Evolutionary conservation across 2,329 filamentous ascomycete species (phyloP).

Genomic region (Hypoxylon sp.): DNA sequence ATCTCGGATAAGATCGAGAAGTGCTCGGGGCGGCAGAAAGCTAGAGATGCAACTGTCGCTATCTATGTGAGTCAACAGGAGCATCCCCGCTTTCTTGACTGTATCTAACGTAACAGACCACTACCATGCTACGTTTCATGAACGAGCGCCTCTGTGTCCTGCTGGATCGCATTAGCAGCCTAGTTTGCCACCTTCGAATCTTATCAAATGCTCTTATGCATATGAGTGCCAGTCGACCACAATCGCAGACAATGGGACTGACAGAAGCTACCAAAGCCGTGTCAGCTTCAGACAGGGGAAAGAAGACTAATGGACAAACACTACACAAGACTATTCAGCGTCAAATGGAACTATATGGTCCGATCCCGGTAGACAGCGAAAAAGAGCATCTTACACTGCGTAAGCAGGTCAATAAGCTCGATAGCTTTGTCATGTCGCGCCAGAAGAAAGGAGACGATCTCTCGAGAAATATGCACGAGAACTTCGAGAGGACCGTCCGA

Average conservation of each 20-base stretch:
- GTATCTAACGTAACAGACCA: conserved; percentile 34
- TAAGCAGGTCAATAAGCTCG: conserved; percentile 33
- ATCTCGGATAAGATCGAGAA: conserved; percentile 29
- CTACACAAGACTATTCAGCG: conserved; percentile 30
- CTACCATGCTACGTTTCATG: conserved; percentile 38
- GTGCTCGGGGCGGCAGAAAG: conserved; percentile 7
- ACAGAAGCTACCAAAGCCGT: not conserved
- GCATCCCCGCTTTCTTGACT: not conserved
- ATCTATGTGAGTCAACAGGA: conserved; percentile 31
- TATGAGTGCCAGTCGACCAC: conserved; percentile 1
- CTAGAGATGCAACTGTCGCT: conserved; percentile 29
- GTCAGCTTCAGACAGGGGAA: not conserved
- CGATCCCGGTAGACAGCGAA: conserved; percentile 29
- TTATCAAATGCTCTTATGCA: conserved; percentile 32
- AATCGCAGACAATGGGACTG: not conserved
- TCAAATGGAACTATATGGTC: conserved; percentile 40
- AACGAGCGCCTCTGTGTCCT: conserved; percentile 39
- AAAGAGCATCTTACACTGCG: conserved; percentile 16
- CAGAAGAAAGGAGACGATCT: conserved; percentile 39
- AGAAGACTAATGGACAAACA: conserved; percentile 2
- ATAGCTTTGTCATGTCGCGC: conserved; percentile 39
- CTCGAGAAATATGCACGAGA: conserved; percentile 38
- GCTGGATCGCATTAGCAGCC: conserved; percentile 28
- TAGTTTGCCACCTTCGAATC: conserved; percentile 37
- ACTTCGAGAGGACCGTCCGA: conserved; percentile 41